phyloP scores from a whole-genome alignment of 495 filamentous ascomycete genomes.

The Penicillium pancosmium region DNA sequence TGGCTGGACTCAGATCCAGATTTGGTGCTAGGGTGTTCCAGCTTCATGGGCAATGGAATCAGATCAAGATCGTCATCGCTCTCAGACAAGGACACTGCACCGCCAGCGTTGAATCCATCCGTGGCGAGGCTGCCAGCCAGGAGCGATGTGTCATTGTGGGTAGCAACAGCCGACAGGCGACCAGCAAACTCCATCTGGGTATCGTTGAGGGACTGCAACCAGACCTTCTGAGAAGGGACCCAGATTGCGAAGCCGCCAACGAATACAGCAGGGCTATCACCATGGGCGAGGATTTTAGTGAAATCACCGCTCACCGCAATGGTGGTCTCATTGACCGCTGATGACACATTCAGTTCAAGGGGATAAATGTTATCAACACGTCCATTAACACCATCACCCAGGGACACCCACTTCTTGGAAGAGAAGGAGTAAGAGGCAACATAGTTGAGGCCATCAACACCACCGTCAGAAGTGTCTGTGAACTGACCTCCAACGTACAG shows the following conservation, averaged over 20 bases:
- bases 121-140: conserved; percentile 80
- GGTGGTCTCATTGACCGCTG: conserved; percentile 67
- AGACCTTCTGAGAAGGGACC: conserved; percentile 88
- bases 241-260: conserved; percentile 84
- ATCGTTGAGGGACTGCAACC: conserved; percentile 79
- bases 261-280: conserved; percentile 56
- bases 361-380: conserved; percentile 71
- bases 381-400: conserved; percentile 88
- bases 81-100: conserved; percentile 64
- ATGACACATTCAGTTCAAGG: conserved; percentile 78
- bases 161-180: conserved; percentile 65
- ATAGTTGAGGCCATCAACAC: conserved; percentile 63
- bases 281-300: conserved; percentile 66
- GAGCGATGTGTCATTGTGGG: conserved; percentile 63
- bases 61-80: conserved; percentile 50
- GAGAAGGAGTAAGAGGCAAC: conserved; percentile 74
- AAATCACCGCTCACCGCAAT: conserved; percentile 85
- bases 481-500: conserved; percentile 90
- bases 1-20: conserved; percentile 57
- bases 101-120: conserved; percentile 65
- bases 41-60: conserved; percentile 63
- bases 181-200: conserved; percentile 69
- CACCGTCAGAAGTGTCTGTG: conserved; percentile 67
- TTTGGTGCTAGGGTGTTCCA: conserved; percentile 55
- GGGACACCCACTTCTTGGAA: conserved; percentile 69